Base-by-base conservation (phyloP, 1,284 basidiomycete species). In the Mycena citricolor region DNA sequence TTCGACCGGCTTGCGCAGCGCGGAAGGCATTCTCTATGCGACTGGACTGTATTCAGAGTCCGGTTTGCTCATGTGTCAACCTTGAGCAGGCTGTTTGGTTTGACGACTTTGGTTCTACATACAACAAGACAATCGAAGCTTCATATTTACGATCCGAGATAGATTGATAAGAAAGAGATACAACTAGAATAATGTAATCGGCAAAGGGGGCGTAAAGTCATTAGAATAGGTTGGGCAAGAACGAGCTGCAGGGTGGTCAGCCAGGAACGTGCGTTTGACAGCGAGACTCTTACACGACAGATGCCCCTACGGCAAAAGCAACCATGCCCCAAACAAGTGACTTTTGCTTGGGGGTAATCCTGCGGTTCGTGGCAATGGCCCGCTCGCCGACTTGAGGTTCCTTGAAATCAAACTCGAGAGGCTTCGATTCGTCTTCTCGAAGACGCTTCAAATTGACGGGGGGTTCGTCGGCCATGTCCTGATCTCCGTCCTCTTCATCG, bases 311-410 rank as follows among this genome's bases (percentile, higher is more conserved):
- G 26, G 83, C 83, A 60, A 90, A 89, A 21, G 81, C 81, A 31
- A 83, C 74, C 8, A 81, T 68, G 28, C 87, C 87, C 86, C 86
- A 90, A 1, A 80, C 83, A 48, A 80, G 68, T 13, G 81, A 80
- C 61, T 82, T 86, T 56, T 77, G 74, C 61, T 76, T 71, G 2
- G 87, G 81, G 17, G 64, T 62, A 36, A 86, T 69, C 32, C 84
- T 73, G 36, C 70, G 72, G 57, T 88, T 88, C 16, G 80, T 79
- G 8, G 73, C 81, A 52, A 88, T 77, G 22, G 65, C 67, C 35
- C 86, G 74, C 49, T 79, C 74, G 37, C 71, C 73, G 1, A 63
- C 56, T 59, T 82, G 77, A 22, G 76, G 74, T 53, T 83, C 79
- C 62, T 78, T 80, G 65, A 86, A 81, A 33, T 82, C 63, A 59